Evolutionary conservation across 352 stramenopile genomes (phyloP), one percentile per base, ranked within the genome.

Genomic region (Globisporangium paddicum): DNA sequence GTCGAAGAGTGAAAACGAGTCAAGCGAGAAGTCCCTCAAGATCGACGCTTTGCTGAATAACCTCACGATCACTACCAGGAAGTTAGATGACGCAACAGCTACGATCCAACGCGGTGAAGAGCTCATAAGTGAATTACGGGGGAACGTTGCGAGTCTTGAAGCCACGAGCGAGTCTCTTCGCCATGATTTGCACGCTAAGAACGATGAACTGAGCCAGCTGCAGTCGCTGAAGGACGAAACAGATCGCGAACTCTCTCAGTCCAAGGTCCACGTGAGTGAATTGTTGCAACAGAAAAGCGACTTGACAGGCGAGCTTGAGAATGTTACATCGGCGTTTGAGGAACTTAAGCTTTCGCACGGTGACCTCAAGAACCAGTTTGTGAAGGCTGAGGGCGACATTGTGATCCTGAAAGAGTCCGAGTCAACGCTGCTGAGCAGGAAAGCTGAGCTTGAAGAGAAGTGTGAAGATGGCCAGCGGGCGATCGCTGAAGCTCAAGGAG

Each of bases 221-320:
- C 35, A 49, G 35, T 26, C 38, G 8, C 14, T 49, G 8, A 58
- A 49, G 28, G 37, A 45, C 8, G 19, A 58, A 26, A 48, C 37
- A 2, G 38, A 58, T 45, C 23, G 52, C 16, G 52, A 69, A 44
- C 38, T 72, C 18, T 48, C 56, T 5, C 42, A 44, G 28, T 62
- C 73, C 49, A 55, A 63, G 16, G 23, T 45, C 50, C 26, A 57
- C 16, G 18, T 51, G 5, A 64, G 54, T 16, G 59, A 65, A 23
- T 35, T 71, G 46, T 49, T 64, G 58, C 38, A 44, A 3, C 59
- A 68, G 32, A 79, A 73, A 14, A 32, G 64, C 2, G 16, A 25
- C 25, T 53, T 75, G 60, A 16, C 38, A 23, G 55, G 25, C 11
- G 59, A 77, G 49, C 67, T 68, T 28, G 46, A 58, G 23, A 23